Evolutionary conservation across 768 basidiomycete species (phyloP), one percentile per base, ranked within the genome.

Genomic region (Amanita phalloides): DNA sequence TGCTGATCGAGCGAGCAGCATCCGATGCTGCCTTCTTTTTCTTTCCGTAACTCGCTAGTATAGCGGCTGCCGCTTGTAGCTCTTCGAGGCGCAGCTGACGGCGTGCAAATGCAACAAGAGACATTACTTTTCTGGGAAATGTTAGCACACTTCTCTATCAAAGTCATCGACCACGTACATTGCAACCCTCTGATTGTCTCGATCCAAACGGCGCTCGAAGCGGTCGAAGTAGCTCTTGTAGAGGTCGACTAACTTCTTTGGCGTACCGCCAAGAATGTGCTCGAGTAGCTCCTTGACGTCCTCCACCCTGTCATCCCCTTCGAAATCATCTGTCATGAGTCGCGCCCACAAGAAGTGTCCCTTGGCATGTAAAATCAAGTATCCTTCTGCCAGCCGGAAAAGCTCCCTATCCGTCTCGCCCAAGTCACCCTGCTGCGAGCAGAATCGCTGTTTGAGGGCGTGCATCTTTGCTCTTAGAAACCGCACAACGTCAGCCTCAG

Each of bases 321-420:
- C 35, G 9, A 66, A 44, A 21, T 53, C 55, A 6, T 43, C 26
- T 6, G 61, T 48, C 60, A 66, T 64, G 23, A 62, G 45, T 9
- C 49, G 51, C 9, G 64, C 65, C 59, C 62, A 66, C 26, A 66
- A 37, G 48, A 65, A 66, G 39, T 62, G 62, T n/a, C 58, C 58
- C 32, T 64, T 54, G 4, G 59, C 66, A 6, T 55, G 53, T n/a
- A 6, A n/a, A 6, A 48, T 47, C 36, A 61, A 23, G n/a, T 21
- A 46, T 3, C 2, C 45, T 21, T 21, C 20, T 30, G 45, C 45
- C 26, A 4, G 33, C 28, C 2, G 28, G 45, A 46, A 35, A 30
- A 25, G n/a, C 43, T 25, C 6, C 43, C 14, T 23, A 45, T 45
- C 43, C 8, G n/a, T 17, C 45, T 45, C 45, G 26, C 9, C 45